Evolutionary conservation across 208 protist species (phyloP).

Genomic region (Herpetomonas samuelpessoai): DNA sequence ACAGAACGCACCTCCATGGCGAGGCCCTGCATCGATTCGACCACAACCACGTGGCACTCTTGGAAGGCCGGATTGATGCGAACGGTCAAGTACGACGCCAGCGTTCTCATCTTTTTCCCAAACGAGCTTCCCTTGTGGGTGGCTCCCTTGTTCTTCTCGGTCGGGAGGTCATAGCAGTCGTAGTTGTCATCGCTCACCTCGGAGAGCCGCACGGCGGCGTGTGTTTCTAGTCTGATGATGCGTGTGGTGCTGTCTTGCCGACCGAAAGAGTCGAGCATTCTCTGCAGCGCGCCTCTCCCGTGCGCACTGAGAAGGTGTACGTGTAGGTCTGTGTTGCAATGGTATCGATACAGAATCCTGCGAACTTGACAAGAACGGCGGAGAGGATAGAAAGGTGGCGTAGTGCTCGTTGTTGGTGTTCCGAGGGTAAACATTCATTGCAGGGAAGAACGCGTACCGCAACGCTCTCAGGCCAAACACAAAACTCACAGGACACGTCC

Average conservation of each 20-base stretch:
- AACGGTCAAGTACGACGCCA: constrained; percentile 38
- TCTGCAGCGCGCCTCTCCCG: too few species aligned
- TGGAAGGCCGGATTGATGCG: constrained; percentile 41
- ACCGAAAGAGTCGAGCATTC: neutral
- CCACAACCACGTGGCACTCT: constrained; percentile 38
- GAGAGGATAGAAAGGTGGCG: too few species aligned
- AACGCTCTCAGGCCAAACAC: too few species aligned
- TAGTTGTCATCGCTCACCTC: constrained; percentile 23
- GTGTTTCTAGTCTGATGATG: constrained; percentile 22
- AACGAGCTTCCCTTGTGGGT: constrained; percentile 14
- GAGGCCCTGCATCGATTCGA: constrained; percentile 29
- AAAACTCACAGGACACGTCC: too few species aligned
- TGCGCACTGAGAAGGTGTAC: too few species aligned
- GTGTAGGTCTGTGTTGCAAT: too few species aligned
- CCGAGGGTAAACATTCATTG: too few species aligned
- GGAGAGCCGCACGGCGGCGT: constrained; percentile 41
- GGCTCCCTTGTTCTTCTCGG: constrained; percentile 3
- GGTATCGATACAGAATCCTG: too few species aligned
- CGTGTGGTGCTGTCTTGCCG: neutral
- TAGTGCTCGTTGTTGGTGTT: too few species aligned
- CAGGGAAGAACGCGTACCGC: too few species aligned
- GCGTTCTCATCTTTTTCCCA: constrained; percentile 21
- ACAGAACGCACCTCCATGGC: constrained; percentile 33
- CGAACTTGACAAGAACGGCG: too few species aligned
- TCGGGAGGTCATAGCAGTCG: constrained; percentile 36